Evolutionary conservation across 257 asterid species (phyloP), one percentile per base, ranked within the genome.

Genomic region (Coffea eugenioides): DNA sequence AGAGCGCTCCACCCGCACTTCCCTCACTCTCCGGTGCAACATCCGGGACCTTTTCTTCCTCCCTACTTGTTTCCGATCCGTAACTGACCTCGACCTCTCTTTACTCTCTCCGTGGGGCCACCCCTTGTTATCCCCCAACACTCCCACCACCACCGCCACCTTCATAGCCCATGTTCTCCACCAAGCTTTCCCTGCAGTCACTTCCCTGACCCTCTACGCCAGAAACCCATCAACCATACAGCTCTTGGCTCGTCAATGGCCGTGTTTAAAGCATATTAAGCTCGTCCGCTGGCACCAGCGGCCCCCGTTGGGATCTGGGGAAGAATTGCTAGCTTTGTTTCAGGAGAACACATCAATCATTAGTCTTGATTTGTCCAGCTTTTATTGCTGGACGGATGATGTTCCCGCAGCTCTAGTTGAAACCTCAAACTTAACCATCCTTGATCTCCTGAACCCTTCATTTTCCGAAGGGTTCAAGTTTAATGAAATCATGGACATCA

Each of bases 371-470:
- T 91, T 90, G 5, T 91, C 97, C 3, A 45, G 82, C 7, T 95
- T 93, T 46, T 95, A 95, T 31, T 92, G 98, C 87, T 95, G 99
- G 98, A 91, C 97, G 8, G 99, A 95, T 62, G 97, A 95, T 83
- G 83, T 92, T 74, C 90, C 91, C 12, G 88, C 89, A 6, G 91
- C 97, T 5, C 84, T 93, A 9, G 84, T 85, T 43, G 75, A 91
- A 16, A 86, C 93, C 0, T 66, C 90, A 1, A 84, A 77, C 46
- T 88, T 93, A 78, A 89, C 85, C 0, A 71, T 75, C 61, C 88
- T 95, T 34, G 85, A 95, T 87, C 85, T 91, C 34, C 71, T 95
- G 79, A 95, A 95, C 64, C 92, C 97, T 5, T 89, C 98, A 0
- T 91, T 92, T 51, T 81, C 97, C 0, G 94, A 92, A 79, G 99